Evolutionary conservation across 768 basidiomycete species (phyloP).

Genomic region (Tulasnella sp.): DNA sequence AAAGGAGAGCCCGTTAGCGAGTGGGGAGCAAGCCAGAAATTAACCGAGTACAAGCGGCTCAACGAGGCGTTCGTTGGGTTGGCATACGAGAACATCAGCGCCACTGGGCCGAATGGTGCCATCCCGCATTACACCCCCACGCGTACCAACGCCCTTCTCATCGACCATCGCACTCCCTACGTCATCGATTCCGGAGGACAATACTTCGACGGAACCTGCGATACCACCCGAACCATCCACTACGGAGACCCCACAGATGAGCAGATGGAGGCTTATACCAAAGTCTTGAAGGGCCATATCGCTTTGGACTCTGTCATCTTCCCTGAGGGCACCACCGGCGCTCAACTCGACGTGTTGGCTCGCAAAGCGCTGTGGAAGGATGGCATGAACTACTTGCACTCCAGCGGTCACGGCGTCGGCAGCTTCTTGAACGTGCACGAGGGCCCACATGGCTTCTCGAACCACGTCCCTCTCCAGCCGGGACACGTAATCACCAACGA

Average conservation of each 20-base stretch:
- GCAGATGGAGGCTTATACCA: slow-evolving; percentile 84
- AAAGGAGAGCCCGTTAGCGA: slow-evolving; percentile 74
- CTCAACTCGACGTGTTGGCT: slow-evolving; percentile 78
- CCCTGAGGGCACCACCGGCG: slow-evolving; percentile 81
- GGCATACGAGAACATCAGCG: slow-evolving; percentile 88
- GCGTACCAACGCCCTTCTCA: slow-evolving; percentile 57
- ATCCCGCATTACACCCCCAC: slow-evolving; percentile 87
- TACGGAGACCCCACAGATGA: slow-evolving; percentile 77
- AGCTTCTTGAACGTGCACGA: slow-evolving; percentile 50
- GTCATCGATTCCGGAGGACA: slow-evolving; percentile 92
- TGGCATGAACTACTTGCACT: slow-evolving; percentile 56
- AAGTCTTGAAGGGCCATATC: slow-evolving; percentile 95
- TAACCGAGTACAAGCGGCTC: slow-evolving; percentile 67
- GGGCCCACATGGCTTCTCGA: slow-evolving; percentile 68
- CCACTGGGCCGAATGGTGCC: slow-evolving; percentile 81
- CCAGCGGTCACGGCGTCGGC: slow-evolving; percentile 89
- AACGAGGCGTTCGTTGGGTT: slow-evolving; percentile 72
- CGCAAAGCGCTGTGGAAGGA: slow-evolving; percentile 82
- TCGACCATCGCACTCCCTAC: slow-evolving; percentile 75
- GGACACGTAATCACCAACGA: slow-evolving; percentile 93
- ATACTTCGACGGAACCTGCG: slow-evolving; percentile 77
- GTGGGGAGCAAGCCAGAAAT: slow-evolving; percentile 80
- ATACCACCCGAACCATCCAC: slow-evolving; percentile 50
- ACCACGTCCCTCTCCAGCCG: slow-evolving; percentile 56
- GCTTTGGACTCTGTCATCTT: slow-evolving; percentile 86